Evolutionary conservation across 2,329 filamentous ascomycete species (phyloP).

Genomic region (Sclerotiophoma versabilis): DNA sequence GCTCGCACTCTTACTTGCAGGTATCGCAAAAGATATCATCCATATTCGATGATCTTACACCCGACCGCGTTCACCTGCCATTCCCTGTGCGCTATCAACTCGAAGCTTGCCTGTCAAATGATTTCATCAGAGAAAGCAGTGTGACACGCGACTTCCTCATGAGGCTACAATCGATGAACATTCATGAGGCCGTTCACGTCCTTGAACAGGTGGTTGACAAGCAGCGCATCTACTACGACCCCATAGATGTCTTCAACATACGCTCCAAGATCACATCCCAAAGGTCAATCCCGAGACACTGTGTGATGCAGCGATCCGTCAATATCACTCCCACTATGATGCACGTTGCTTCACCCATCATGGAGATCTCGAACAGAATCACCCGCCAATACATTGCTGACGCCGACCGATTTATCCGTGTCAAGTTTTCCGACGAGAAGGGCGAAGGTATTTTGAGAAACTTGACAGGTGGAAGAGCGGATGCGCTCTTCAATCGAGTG

Average conservation of each 20-base stretch:
- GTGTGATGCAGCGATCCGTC: conserved; percentile 76
- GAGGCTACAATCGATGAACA: conserved; percentile 62
- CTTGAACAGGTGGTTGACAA: conserved; percentile 77
- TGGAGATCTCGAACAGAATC: conserved; percentile 89
- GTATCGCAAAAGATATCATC: conserved; percentile 19
- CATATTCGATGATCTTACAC: conserved; percentile 42
- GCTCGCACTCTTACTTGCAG: conserved; percentile 32
- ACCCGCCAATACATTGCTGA: conserved; percentile 73
- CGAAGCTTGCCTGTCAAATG: conserved; percentile 88
- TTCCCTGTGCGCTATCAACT: conserved; percentile 87
- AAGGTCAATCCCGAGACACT: conserved; percentile 71
- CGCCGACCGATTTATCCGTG: conserved; percentile 82
- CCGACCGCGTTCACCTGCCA: conserved; percentile 32
- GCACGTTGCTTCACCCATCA: conserved; percentile 75
- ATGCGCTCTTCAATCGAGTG: conserved; percentile 75
- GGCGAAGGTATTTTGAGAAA: conserved; percentile 52
- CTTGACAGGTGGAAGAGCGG: conserved; percentile 43
- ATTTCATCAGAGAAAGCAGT: conserved; percentile 77
- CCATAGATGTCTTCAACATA: conserved; percentile 74
- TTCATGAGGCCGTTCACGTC: conserved; percentile 65
- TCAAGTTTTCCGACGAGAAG: conserved; percentile 88
- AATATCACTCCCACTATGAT: conserved; percentile 85
- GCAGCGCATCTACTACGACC: conserved; percentile 68
- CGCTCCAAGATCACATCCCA: conserved; percentile 32
- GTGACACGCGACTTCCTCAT: conserved; percentile 72